Evolutionary conservation across 2,329 filamentous ascomycete genomes (phyloP).

Genomic region (Pseudogymnoascus destructans): DNA sequence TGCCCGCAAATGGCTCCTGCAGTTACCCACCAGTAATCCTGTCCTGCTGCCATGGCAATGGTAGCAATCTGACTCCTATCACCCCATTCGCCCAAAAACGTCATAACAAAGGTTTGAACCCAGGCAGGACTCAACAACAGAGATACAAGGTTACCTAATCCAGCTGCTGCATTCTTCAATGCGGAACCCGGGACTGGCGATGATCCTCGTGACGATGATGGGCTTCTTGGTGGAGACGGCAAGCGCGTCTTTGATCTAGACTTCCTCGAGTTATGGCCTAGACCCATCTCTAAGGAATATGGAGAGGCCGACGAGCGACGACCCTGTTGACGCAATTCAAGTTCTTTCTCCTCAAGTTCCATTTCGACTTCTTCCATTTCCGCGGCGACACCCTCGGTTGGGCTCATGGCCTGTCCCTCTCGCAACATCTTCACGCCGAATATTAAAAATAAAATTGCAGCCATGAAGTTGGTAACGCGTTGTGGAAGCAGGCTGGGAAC

Average conservation of each 20-base stretch:
- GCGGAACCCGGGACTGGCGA: constrained; percentile 27
- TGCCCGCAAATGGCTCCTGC: constrained; percentile 78
- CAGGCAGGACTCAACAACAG: constrained; percentile 87
- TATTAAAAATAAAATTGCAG: constrained; percentile 71
- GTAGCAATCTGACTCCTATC: constrained; percentile 96
- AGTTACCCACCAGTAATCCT: constrained; percentile 99
- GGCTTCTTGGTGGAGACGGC: constrained; percentile 66
- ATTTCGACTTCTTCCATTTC: constrained; percentile 96
- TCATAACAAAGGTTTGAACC: constrained; percentile 99
- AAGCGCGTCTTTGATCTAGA: constrained; percentile 63
- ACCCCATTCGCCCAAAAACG: constrained; percentile 95
- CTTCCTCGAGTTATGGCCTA: constrained; percentile 50
- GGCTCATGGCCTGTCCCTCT: constrained; percentile 80
- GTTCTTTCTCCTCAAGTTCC: constrained; percentile 88
- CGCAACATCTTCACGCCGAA: constrained; percentile 76
- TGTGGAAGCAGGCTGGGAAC: constrained; percentile 85
- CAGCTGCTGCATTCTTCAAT: constrained; percentile 37
- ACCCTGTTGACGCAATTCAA: constrained; percentile 52
- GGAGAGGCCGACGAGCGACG: constrained; percentile 57
- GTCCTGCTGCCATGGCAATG: constrained; percentile 94
- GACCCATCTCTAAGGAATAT: constrained; percentile 68
- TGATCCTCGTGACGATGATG: constrained; percentile 61
- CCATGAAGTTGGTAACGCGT: constrained; percentile 77
- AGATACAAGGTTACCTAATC: constrained; percentile 74
- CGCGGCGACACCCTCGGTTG: constrained; percentile 81